Evolutionary conservation across 1,139 yeast genomes (phyloP).

Genomic region (Debaryomyces psychrophilus): DNA sequence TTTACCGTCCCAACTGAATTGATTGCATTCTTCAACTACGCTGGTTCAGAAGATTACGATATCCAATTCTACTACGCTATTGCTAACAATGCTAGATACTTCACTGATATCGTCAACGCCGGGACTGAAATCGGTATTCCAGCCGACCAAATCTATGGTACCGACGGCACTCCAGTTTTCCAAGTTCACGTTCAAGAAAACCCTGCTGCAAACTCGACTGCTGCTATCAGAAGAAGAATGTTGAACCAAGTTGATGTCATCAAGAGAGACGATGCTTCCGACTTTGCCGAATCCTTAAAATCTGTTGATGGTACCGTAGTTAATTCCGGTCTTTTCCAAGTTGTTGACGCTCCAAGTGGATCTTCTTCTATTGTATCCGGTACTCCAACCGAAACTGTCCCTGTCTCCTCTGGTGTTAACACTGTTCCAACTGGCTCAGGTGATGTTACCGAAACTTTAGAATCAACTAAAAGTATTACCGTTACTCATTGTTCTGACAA

Average conservation of each 20-base stretch:
- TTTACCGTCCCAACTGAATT: slow-evolving; percentile 36
- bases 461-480: slow-evolving; percentile 30
- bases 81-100: slow-evolving; percentile 28
- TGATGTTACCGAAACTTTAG: slow-evolving; percentile 20
- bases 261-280: slow-evolving; percentile 37
- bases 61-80: slow-evolving; percentile 42
- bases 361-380: slow-evolving; percentile 16
- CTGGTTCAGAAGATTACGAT: slow-evolving; percentile 34
- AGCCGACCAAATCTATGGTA: slow-evolving; percentile 33
- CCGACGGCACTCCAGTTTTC: slow-evolving; percentile 30
- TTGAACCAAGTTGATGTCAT: slow-evolving; percentile 18
- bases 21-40: slow-evolving; percentile 33
- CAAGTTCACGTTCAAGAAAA: slow-evolving; percentile 32
- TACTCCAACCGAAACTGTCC: slow-evolving; percentile 16
- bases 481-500: slow-evolving; percentile 48
- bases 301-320: slow-evolving; percentile 31
- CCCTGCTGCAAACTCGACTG: slow-evolving; percentile 45
- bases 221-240: slow-evolving; percentile 48
- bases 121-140: slow-evolving; percentile 40
- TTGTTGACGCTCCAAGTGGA: slow-evolving; percentile 23
- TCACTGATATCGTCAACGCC: slow-evolving; percentile 39
- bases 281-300: slow-evolving; percentile 35
- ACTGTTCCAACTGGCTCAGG: slow-evolving; percentile 15
- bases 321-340: slow-evolving; percentile 23
- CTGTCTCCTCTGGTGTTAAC: slow-evolving; percentile 16